Evolutionary conservation across 331 rosid species (phyloP).

Genomic region (Erythrophleum ivorense): DNA sequence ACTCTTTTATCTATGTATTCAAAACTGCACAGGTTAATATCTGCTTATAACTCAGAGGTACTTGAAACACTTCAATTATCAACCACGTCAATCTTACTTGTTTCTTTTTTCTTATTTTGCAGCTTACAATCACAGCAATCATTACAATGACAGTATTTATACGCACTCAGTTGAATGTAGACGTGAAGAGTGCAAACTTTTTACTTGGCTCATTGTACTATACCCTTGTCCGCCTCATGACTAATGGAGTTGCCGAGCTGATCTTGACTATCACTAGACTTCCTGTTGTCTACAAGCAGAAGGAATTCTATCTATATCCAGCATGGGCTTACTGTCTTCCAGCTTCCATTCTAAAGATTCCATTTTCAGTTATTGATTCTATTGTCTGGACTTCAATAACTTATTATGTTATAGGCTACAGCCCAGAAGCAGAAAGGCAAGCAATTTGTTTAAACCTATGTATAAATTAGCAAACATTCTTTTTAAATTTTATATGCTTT

Average conservation of each 20-base stretch:
- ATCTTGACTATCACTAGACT: slow-evolving; percentile 75
- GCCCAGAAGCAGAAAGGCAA: slow-evolving; percentile 74
- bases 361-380: slow-evolving; percentile 74
- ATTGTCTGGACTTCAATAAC: slow-evolving; percentile 81
- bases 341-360: slow-evolving; percentile 70
- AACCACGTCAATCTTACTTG: slow-evolving; percentile 30
- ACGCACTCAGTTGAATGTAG: slow-evolving; percentile 61
- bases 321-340: slow-evolving; percentile 94
- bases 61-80: slow-evolving; percentile 13
- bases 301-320: slow-evolving; percentile 67
- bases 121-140: slow-evolving; percentile 73
- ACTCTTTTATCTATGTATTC: slow-evolving; percentile 74
- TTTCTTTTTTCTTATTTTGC: slow-evolving; percentile 32
- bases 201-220: slow-evolving; percentile 80
- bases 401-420: slow-evolving; percentile 83
- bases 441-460: slow-evolving; percentile 26
- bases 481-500: slow-evolving; percentile 30
- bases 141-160: slow-evolving; percentile 86
- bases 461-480: slow-evolving; percentile 9
- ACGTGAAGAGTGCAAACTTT: slow-evolving; percentile 58
- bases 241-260: slow-evolving; percentile 87
- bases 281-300: slow-evolving; percentile 79
- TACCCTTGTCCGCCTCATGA: slow-evolving; percentile 70
- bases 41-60: slow-evolving; percentile 26
- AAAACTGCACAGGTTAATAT: slow-evolving; percentile 70